Base-by-base conservation (phyloP, 148 eudicot species). In the Agrostemma githago region DNA sequence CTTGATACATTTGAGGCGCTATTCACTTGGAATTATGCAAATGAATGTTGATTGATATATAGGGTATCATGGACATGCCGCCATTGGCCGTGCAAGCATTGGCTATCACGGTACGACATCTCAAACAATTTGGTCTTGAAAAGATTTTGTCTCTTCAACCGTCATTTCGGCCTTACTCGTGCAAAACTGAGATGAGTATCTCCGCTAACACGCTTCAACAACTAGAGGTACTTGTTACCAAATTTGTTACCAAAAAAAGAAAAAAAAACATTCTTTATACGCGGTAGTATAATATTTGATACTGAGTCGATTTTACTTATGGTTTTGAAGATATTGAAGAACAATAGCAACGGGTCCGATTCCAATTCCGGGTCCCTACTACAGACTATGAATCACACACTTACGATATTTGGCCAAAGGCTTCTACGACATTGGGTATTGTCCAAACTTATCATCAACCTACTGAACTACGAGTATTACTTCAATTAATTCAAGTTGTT, bases 181-280 rank as follows among this genome's bases (percentile, higher is more conserved):
- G 83, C 82, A 86, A 80, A 74, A 83, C 58, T 74, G 97, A 94
- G 88, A 92, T 94, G 93, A 85, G 76, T 62, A 87, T 94, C 65
- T 89, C 98, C n/a, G 96, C 98, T 74, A 94, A 94, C 80, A 85
- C 98, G 19, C 86, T 94, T 67, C 97, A 89, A 82, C 98, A 94
- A 41, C 80, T 94, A 59, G 98, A 94, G 96, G 98, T 92, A 78
- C 71, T 81, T 73, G 19, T 15, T 38, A 38, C 5, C 17, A 44
- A 63, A 38, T n/a, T n/a, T n/a, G n/a, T n/a, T n/a, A n/a, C n/a
- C 7, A 41, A 15, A 19, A 10, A 34, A 54, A 53, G 0, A 16
- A 6, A 17, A 34, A 20, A 19, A 60, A 5, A 60, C 3, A 20
- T 60, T 21, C 5, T 9, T 64, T 64, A 39, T 38, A 38, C 44